Conservation (phyloP, 2,329 filamentous ascomycete species). For the Claviceps monticola region DNA sequence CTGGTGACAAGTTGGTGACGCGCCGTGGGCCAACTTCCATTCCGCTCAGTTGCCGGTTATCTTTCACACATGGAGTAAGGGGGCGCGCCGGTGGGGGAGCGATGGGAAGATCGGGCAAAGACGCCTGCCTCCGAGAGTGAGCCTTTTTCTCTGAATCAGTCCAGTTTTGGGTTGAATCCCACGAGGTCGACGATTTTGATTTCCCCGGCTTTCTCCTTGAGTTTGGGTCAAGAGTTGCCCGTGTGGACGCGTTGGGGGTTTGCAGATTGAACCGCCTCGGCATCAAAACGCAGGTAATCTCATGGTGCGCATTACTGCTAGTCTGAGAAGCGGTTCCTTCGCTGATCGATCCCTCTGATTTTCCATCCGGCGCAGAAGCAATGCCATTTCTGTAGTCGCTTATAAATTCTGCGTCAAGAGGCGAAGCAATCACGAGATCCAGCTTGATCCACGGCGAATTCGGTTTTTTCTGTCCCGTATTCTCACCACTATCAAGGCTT, state of each 20-base stretch:
- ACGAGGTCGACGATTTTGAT: neutral
- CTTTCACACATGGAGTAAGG: too few species aligned
- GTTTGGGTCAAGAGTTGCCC: constrained; percentile 4
- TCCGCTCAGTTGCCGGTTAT: too few species aligned
- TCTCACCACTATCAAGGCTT: neutral
- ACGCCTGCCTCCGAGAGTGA: neutral
- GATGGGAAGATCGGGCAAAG: too few species aligned
- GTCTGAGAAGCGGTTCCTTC: neutral
- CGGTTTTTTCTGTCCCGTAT: neutral
- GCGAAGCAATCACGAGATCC: neutral
- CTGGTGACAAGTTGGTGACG: too few species aligned
- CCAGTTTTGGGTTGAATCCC: neutral
- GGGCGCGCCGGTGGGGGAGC: too few species aligned
- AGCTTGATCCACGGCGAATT: neutral
- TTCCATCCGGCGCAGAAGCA: neutral
- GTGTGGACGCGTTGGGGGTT: constrained; percentile 35
- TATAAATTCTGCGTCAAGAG: neutral
- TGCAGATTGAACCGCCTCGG: constrained; percentile 34
- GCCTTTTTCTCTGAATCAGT: constrained; percentile 26
- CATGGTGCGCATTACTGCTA: neutral
- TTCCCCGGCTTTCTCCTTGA: neutral
- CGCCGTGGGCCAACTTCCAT: too few species aligned
- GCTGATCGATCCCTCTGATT: neutral
- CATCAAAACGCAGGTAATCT: constrained; percentile 29
- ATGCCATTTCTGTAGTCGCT: constrained; percentile 8